phyloP scores from a whole-genome alignment of 306 rosid species.

The Echinosophora koreensis region DNA sequence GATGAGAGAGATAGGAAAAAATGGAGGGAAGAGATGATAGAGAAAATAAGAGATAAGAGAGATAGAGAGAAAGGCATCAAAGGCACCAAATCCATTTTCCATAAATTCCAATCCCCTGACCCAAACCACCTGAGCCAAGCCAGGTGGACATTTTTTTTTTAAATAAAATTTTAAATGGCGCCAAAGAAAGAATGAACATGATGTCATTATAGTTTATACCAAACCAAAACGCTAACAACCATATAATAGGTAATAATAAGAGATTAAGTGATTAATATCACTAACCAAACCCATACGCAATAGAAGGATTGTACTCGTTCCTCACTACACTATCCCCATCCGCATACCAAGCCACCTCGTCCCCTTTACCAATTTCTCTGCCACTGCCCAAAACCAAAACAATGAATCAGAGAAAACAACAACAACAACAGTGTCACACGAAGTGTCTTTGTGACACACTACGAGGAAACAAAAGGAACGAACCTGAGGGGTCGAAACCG shows the following conservation, averaged over 20 bases:
- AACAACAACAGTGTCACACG: not conserved
- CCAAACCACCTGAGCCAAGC: constrained; percentile 4
- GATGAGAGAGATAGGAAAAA: too few species aligned
- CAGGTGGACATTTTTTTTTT: not conserved
- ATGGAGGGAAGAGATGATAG: too few species aligned
- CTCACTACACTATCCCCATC: constrained; percentile 79
- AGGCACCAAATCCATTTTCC: too few species aligned
- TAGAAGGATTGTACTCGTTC: constrained; percentile 70
- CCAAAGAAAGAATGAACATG: not conserved
- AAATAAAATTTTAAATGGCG: not conserved
- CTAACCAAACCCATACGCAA: constrained; percentile 83
- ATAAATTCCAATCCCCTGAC: not conserved
- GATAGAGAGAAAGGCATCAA: too few species aligned
- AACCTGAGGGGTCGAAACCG: constrained; percentile 92
- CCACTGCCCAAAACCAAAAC: constrained; percentile 54
- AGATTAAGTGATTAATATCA: not conserved
- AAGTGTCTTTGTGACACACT: not conserved
- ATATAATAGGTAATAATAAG: not conserved
- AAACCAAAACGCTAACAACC: not conserved
- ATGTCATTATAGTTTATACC: not conserved
- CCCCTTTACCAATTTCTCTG: constrained; percentile 84
- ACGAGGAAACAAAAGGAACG: not conserved
- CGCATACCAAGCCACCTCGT: constrained; percentile 90
- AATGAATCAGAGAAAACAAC: not conserved
- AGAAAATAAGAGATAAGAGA: too few species aligned